Evolutionary conservation across 2,329 filamentous ascomycete genomes (phyloP).

Genomic region (Epichloe gansuensis): DNA sequence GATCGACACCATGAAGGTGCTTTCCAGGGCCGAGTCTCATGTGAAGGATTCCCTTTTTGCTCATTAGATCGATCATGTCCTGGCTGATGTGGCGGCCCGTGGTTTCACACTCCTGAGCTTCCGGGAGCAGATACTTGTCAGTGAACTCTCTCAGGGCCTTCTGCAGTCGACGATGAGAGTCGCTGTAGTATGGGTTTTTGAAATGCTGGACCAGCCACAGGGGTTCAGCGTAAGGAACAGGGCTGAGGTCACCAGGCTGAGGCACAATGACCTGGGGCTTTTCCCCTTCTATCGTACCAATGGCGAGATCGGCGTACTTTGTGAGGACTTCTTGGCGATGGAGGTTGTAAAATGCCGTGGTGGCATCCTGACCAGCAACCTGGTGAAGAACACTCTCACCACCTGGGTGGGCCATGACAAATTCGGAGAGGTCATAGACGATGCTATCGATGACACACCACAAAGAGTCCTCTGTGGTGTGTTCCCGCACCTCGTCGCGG

Average conservation of each 20-base stretch:
- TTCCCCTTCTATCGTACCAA: slow-evolving; percentile 66
- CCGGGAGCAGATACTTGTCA: slow-evolving; percentile 56
- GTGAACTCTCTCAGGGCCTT: slow-evolving; percentile 60
- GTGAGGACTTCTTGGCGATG: slow-evolving; percentile 80
- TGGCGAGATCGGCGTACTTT: slow-evolving; percentile 62
- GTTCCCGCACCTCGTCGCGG: slow-evolving; percentile 56
- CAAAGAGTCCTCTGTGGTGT: slow-evolving; percentile 61
- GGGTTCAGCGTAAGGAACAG: slow-evolving; percentile 74
- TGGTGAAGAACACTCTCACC: slow-evolving; percentile 69
- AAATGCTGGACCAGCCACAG: slow-evolving; percentile 69
- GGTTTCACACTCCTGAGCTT: slow-evolving; percentile 63
- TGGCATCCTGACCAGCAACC: slow-evolving; percentile 71
- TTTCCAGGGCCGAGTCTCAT: slow-evolving; percentile 77
- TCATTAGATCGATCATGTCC: slow-evolving; percentile 66
- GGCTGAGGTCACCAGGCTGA: slow-evolving; percentile 56
- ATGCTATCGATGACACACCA: slow-evolving; percentile 81
- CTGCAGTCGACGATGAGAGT: slow-evolving; percentile 56
- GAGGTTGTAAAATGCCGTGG: slow-evolving; percentile 77
- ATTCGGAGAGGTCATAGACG: slow-evolving; percentile 79
- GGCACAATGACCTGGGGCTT: slow-evolving; percentile 59
- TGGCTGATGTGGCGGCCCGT: slow-evolving; percentile 59
- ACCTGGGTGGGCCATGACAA: slow-evolving; percentile 73
- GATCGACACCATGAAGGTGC: slow-evolving; percentile 58
- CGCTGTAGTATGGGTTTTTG: slow-evolving; percentile 69
- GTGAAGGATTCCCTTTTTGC: slow-evolving; percentile 59